phyloP scores from a whole-genome alignment of 2,329 filamentous ascomycete species.

The Aspergillus ruber region DNA sequence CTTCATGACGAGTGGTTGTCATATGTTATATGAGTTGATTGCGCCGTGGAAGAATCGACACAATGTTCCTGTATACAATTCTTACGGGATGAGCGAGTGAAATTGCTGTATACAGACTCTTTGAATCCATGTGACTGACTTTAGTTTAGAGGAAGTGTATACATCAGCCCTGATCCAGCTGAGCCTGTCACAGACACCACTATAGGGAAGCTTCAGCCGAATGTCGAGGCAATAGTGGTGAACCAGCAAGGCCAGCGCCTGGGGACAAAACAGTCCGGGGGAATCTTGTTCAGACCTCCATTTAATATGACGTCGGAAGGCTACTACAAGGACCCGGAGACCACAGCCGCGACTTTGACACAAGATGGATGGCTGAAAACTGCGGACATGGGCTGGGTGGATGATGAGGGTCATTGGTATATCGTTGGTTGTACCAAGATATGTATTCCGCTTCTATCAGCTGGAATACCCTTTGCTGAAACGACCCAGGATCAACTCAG shows the following conservation, averaged over 20 bases:
- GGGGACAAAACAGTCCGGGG: not conserved
- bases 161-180: not conserved
- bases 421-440: not conserved
- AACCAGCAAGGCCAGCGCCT: not conserved
- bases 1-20: not conserved
- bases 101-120: not conserved
- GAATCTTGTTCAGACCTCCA: not conserved
- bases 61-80: not conserved
- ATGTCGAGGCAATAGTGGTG: not conserved
- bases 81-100: not conserved
- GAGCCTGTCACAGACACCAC: not conserved
- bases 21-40: not conserved
- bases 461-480: not conserved
- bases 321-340: not conserved
- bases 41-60: not conserved
- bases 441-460: not conserved
- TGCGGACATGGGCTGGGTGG: not conserved
- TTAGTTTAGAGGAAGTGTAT: not conserved
- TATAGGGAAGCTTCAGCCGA: not conserved
- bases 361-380: not conserved
- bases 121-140: not conserved
- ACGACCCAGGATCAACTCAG: not conserved
- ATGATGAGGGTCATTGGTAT: not conserved
- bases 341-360: not conserved
- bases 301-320: not conserved